Conservation (phyloP, 2,329 filamentous ascomycete species). For the Fusarium algeriense region DNA sequence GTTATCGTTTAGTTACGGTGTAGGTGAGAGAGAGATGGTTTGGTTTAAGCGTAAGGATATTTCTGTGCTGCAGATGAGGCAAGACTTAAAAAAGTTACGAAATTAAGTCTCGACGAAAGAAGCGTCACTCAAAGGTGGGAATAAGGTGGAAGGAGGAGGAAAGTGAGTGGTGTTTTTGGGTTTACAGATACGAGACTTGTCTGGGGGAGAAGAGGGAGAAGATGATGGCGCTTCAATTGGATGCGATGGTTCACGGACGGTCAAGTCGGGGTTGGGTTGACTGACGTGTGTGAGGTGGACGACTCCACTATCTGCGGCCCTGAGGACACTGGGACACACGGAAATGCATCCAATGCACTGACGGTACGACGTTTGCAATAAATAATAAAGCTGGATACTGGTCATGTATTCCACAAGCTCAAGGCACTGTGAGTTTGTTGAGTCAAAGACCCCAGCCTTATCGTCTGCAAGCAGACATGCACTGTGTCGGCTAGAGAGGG, state of each 20-base stretch:
- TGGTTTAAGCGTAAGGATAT: neutral
- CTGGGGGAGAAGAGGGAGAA: constrained; percentile 30
- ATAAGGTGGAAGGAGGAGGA: constrained; percentile 16
- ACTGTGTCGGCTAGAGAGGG: constrained; percentile 27
- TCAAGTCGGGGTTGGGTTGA: constrained; percentile 6
- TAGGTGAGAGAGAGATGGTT: constrained; percentile 2
- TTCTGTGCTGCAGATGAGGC: constrained; percentile 10
- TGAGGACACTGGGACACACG: constrained; percentile 24
- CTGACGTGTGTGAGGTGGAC: constrained; percentile 43
- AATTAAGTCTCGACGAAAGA: constrained; percentile 27
- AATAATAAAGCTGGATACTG: constrained; percentile 14
- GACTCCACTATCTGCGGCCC: constrained; percentile 33
- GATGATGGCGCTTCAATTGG: constrained; percentile 33
- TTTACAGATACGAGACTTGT: constrained; percentile 31
- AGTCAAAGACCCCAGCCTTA: constrained; percentile 21
- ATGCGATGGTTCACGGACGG: constrained; percentile 32
- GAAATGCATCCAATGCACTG: constrained; percentile 1
- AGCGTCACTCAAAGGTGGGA: constrained; percentile 10
- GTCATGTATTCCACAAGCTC: constrained; percentile 13
- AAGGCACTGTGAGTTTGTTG: constrained; percentile 20
- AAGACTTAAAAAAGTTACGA: constrained; percentile 1
- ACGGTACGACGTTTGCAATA: constrained; percentile 27
- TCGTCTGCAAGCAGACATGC: constrained; percentile 29
- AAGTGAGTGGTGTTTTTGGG: constrained; percentile 33
- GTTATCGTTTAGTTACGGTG: constrained; percentile 33